Evolutionary conservation across 495 filamentous ascomycete genomes (phyloP), one percentile per base, ranked within the genome.

Genomic region (Neurospora intermedia): DNA sequence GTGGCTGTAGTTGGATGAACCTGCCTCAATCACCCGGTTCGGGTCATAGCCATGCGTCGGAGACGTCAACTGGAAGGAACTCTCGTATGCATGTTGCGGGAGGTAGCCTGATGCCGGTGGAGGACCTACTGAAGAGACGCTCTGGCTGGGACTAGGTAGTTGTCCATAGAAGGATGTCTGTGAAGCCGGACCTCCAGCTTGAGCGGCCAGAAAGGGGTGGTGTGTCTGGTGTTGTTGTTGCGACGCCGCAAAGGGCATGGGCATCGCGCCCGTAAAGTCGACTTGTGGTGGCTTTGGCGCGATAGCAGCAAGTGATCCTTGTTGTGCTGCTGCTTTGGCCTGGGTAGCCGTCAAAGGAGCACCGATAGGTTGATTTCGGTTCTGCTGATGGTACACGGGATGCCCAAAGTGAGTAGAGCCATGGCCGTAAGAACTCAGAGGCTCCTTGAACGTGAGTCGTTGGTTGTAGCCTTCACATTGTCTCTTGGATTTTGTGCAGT

Each of bases 401-500:
- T 79, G 77, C 1, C 76, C 78, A 45, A 70, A 81, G 43, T 78
- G 69, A 62, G 54, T 31, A 38, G 73, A 43, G 35, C 77, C 75
- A 38, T 75, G 71, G 15, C 75, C 38, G 83, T 85, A 86, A n/a
- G 89, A 83, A 4, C 91, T 89, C 71, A 94, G 83, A 10, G 94
- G 93, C 73, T 95, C 89, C 81, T 97, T 98, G 87, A 99, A 98
- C 48, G 97, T 85, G 43, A 99, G 90, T 66, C 93, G 89, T 79
- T 94, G 94, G 75, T 91, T 96, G 84, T 99, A 99, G 45, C 96
- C 96, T 82, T 98, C 94, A 80, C 96, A 99, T 48, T 90, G 85
- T 13, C 96, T 89, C 80, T 96, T 97, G 13, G 95, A 97, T 79
- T 97, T 98, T 81, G 94, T 89, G 83, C 96, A 99, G 80, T 98